Conservation (phyloP, 2,329 filamentous ascomycete genomes). For the Dothideomycetes sp. region DNA sequence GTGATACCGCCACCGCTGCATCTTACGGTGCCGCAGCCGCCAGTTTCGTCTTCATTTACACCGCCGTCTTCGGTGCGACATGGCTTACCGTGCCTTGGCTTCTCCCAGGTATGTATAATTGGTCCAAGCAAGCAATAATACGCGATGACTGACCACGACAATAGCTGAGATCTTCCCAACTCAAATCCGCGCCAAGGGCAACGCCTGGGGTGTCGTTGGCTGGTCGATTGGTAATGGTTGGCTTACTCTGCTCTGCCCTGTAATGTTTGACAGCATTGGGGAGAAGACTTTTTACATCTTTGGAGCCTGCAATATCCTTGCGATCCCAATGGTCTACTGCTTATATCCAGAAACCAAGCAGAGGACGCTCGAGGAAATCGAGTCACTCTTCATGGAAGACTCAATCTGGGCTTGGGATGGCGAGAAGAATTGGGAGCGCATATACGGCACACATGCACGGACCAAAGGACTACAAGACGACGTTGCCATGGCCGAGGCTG, state of each 20-base stretch:
- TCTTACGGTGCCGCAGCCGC: constrained; percentile 47
- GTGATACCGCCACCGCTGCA: constrained; percentile 13
- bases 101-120: too few relatives aligned
- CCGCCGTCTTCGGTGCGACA: constrained; percentile 52
- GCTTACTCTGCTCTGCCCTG: constrained; percentile 29
- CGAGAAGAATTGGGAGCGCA: constrained; percentile 1
- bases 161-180: constrained; percentile 67
- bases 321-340: constrained; percentile 61
- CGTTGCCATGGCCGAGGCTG: background rate
- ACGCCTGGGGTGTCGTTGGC: constrained; percentile 64
- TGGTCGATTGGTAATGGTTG: constrained; percentile 63
- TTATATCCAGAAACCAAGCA: constrained; percentile 61
- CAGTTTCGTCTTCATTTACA: constrained; percentile 61
- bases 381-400: background rate
- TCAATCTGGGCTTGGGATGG: background rate
- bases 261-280: constrained; percentile 52
- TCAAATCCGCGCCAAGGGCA: constrained; percentile 60
- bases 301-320: constrained; percentile 53
- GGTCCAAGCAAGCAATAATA: constrained; percentile 9
- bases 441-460: too few relatives aligned
- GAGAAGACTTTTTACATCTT: constrained; percentile 69
- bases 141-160: too few relatives aligned
- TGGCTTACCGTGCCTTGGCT: constrained; percentile 47
- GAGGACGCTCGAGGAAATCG: constrained; percentile 21
- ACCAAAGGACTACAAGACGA: background rate